Evolutionary conservation across 345 rosid genomes (phyloP), one percentile per base, ranked within the genome.

Genomic region (Anacardium occidentale): DNA sequence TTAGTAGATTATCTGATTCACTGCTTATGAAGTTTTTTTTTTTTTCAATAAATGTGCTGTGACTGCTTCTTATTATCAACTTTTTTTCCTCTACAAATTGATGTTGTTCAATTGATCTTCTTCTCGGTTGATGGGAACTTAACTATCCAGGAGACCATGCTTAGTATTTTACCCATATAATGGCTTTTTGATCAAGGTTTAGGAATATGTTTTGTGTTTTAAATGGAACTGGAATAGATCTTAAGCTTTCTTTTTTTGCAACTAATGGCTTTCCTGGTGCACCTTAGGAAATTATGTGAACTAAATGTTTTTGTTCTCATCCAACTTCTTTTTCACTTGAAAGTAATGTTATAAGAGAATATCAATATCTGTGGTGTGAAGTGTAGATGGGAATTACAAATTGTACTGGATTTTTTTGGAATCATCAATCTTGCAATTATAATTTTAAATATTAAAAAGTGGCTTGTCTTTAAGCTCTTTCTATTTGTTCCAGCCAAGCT

Each of bases 401-500:
- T 47, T n/a, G n/a, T n/a, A n/a, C n/a, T n/a, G n/a, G n/a, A n/a
- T n/a, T n/a, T n/a, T n/a, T n/a, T n/a, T n/a, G n/a, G n/a, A 56
- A 11, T 53, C 20, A 44, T 47, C 50, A 45, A 42, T 60, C 2
- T 24, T 40, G 34, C 32, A 29, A 29, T 29, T 10, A 60, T 63
- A 42, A n/a, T 71, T 66, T 65, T 47, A 4, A 26, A 21, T 66
- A 61, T 61, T 61, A 32, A 62, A 22, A 48, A 26, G 50, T 59
- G 42, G 24, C 65, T 74, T 70, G 76, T 11, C 44, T 75, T 15
- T 44, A 13, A 20, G 45, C 64, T 21, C 61, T 42, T 71, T 14
- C 32, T 53, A 17, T 68, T 74, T 55, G 15, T 69, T 77, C 76
- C 88, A 93, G 98, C 75, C 77, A 12, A 85, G 65, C 80, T 84